Evolutionary conservation across 495 filamentous ascomycete genomes (phyloP).

Genomic region (Aspergillus asperescens): DNA sequence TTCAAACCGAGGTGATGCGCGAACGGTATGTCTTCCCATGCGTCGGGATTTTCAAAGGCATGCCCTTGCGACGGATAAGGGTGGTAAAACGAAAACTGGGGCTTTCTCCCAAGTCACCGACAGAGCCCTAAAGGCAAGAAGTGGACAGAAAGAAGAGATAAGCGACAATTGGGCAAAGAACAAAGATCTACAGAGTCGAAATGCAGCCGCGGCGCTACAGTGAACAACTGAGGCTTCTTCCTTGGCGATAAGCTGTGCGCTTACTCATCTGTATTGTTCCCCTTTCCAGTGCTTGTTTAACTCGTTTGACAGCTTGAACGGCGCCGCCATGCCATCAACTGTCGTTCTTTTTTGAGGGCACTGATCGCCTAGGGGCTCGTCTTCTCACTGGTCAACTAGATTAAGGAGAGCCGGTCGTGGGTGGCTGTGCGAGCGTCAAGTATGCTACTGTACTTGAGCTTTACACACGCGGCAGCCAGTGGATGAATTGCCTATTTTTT

Average conservation of each 20-base stretch:
- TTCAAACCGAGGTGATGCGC: constrained; percentile 15
- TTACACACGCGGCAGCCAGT: neutral
- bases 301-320: no score
- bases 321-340: no score
- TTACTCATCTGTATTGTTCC: constrained; percentile 1
- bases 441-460: neutral
- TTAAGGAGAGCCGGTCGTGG: neutral
- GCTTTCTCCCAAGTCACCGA: neutral
- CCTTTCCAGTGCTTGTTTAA: no score
- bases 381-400: neutral
- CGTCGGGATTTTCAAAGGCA: constrained; percentile 10
- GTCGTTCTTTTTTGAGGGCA: neutral
- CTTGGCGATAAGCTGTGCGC: neutral
- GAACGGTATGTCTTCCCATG: constrained; percentile 19
- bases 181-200: neutral
- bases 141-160: neutral
- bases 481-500: neutral
- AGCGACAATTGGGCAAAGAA: neutral
- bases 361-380: neutral
- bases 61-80: neutral
- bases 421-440: neutral
- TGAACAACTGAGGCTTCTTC: neutral
- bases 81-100: neutral
- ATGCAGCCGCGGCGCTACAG: constrained; percentile 6
- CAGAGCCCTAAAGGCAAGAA: neutral